Evolutionary conservation across 768 basidiomycete species (phyloP).

Genomic region (Lactarius pseudohatsudake): DNA sequence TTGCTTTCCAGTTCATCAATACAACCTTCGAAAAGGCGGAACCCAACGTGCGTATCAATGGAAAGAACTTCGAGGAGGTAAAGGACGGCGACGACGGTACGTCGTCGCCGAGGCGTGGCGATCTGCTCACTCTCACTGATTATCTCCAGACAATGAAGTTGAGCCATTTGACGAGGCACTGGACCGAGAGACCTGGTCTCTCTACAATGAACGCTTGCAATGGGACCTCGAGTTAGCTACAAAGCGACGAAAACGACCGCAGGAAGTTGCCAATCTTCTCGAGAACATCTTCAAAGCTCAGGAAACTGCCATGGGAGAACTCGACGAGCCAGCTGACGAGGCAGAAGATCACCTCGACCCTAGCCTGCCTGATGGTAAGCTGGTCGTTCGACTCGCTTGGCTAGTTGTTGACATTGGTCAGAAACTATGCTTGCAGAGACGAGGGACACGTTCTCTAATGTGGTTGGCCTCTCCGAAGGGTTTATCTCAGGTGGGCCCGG

Average conservation of each 20-base stretch:
- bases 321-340: conserved; percentile 27
- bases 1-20: conserved; percentile 24
- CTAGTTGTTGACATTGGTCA: conserved; percentile 9
- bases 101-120: not conserved
- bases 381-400: not conserved
- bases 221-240: conserved; percentile 74
- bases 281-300: conserved; percentile 42
- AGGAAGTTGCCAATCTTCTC: conserved; percentile 47
- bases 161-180: conserved; percentile 87
- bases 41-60: conserved; percentile 28
- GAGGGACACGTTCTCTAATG: conserved; percentile 36
- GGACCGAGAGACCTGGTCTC: conserved; percentile 77
- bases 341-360: conserved; percentile 26
- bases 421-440: conserved; percentile 32
- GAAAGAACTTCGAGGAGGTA: conserved; percentile 27
- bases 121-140: not conserved
- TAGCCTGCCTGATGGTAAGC: conserved; percentile 32
- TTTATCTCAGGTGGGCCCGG: conserved; percentile 49
- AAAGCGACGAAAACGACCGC: conserved; percentile 62
- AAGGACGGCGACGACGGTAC: conserved; percentile 21
- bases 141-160: conserved; percentile 41
- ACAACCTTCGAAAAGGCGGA: conserved; percentile 27
- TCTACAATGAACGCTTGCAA: conserved; percentile 70
- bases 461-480: conserved; percentile 48
- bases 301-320: conserved; percentile 35